Evolutionary conservation across 768 basidiomycete genomes (phyloP), one percentile per base, ranked within the genome.

Genomic region (Tremella mesenterica): DNA sequence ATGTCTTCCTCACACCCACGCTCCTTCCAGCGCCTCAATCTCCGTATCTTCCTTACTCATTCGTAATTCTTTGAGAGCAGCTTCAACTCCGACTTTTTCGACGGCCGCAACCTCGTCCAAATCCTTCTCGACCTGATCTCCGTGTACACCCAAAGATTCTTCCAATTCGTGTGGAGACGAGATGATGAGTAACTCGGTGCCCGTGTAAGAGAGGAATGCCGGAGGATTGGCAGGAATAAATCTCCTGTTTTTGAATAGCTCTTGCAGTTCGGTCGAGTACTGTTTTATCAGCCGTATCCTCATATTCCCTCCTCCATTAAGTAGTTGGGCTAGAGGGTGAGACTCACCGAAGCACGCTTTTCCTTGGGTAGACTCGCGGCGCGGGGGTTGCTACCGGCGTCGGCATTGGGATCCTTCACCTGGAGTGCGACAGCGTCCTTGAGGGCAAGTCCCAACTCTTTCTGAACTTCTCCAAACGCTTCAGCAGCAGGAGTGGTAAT

Each of bases 171-270:
- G 68, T 25, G 63, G 55, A 4, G 63, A 65, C 14, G 65, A 61
- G 44, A 70, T 60, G 47, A 70, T 51, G 21, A 70, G 63, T 8
- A 70, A 39, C 43, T 70, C 68, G 16, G 60, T 39, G 5, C 68
- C 68, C 45, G 45, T 27, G 36, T 70, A 70, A 31, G 52, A 47
- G 3, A 70, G 56, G 30, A 70, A 63, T 0, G 60, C 44, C 16
- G 60, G 50, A 20, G 68, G 68, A 44, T 70, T 70, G 39, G 60
- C 54, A 1, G 68, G 60, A 38, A 70, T 70, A 48, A 60, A 70
- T 5, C 63, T 51, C 12, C 67, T 43, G 20, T 48, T 45, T 1
- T 41, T 27, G 52, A 70, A 70, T 3, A 70, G 54, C 13, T 56
- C 50, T 16, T 58, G 48, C 7, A 70, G 54, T 7, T 60, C 20